A percentile compares a stretch with the other conserved stretches of the same genome.
Conservation (phyloP, 768 basidiomycete species). For the Termitomyces sp. region DNA sequence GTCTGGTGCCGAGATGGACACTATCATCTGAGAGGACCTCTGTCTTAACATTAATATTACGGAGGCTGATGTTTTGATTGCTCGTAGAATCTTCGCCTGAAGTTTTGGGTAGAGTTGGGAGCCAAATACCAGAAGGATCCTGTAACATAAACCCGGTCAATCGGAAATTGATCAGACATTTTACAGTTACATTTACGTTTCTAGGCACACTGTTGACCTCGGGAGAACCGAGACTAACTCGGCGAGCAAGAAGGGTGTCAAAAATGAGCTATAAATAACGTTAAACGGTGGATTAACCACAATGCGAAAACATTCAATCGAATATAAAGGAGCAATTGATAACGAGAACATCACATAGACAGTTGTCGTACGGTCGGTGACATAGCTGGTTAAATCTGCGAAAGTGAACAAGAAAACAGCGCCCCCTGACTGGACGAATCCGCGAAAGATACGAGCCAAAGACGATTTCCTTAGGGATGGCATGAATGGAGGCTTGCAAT, state of each 20-base stretch:
- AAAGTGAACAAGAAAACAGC: slow-evolving; percentile 31
- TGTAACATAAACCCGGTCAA: background rate
- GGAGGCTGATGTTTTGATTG: slow-evolving; percentile 16
- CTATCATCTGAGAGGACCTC: slow-evolving; percentile 13
- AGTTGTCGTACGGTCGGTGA: slow-evolving; percentile 21
- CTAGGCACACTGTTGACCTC: slow-evolving; percentile 2
- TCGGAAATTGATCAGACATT: background rate
- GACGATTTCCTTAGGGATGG: slow-evolving; percentile 13
- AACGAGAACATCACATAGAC: slow-evolving; percentile 33
- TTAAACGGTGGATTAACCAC: background rate
- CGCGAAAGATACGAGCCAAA: slow-evolving; percentile 27
- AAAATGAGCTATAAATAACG: slow-evolving; percentile 3
- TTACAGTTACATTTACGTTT: background rate
- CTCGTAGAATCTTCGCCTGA: background rate
- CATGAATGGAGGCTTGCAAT: slow-evolving; percentile 14
- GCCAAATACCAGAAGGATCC: slow-evolving; percentile 9
- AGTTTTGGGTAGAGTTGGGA: slow-evolving; percentile 2
- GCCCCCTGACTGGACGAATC: slow-evolving; percentile 30
- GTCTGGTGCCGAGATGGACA: background rate
- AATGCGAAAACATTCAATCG: slow-evolving; percentile 23
- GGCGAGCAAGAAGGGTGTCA: slow-evolving; percentile 13
- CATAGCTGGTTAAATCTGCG: slow-evolving; percentile 26
- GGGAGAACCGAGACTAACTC: slow-evolving; percentile 6
- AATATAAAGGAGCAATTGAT: slow-evolving; percentile 37
- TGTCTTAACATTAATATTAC: slow-evolving; percentile 15